Conservation (phyloP, 2,329 filamentous ascomycete species). For the Cladosporium sp. region DNA sequence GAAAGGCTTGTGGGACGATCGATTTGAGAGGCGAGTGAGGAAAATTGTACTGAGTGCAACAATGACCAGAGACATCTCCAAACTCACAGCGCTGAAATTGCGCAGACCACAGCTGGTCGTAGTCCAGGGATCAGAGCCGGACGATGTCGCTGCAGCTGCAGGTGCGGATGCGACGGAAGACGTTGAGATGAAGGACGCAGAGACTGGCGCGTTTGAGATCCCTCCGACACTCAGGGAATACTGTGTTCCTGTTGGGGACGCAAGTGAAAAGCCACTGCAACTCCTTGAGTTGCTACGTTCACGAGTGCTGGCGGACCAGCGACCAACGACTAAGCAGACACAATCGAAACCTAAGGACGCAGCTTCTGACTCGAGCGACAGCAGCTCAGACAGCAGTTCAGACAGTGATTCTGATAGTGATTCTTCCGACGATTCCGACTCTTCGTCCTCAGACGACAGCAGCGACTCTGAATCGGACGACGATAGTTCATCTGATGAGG, state of each 20-base stretch:
- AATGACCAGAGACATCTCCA: constrained; percentile 82
- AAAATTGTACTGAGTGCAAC: constrained; percentile 91
- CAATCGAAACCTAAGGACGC: constrained; percentile 20
- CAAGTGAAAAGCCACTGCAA: constrained; percentile 69
- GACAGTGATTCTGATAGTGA: constrained; percentile 17
- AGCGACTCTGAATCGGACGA: neutral
- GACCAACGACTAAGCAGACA: constrained; percentile 9
- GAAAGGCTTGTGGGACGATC: constrained; percentile 38
- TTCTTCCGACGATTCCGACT: constrained; percentile 19
- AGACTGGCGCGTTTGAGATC: constrained; percentile 52
- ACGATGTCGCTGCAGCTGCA: constrained; percentile 38
- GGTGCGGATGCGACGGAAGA: constrained; percentile 21
- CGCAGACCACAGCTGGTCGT: constrained; percentile 73
- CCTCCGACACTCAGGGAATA: constrained; percentile 52
- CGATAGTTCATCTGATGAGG: neutral
- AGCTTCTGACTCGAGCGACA: constrained; percentile 20
- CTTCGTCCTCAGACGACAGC: constrained; percentile 16
- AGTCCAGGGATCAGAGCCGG: constrained; percentile 57
- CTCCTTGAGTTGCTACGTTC: constrained; percentile 73
- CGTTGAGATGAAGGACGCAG: constrained; percentile 24
- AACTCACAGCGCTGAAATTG: constrained; percentile 72
- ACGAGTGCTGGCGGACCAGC: constrained; percentile 40
- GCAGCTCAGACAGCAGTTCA: constrained; percentile 19
- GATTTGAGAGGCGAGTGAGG: constrained; percentile 53
- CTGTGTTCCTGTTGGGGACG: constrained; percentile 50